A percentile compares a stretch with the other conserved stretches of the same genome.
phyloP scores from a whole-genome alignment of 75 land plant species.

The Gnetum montanum region DNA sequence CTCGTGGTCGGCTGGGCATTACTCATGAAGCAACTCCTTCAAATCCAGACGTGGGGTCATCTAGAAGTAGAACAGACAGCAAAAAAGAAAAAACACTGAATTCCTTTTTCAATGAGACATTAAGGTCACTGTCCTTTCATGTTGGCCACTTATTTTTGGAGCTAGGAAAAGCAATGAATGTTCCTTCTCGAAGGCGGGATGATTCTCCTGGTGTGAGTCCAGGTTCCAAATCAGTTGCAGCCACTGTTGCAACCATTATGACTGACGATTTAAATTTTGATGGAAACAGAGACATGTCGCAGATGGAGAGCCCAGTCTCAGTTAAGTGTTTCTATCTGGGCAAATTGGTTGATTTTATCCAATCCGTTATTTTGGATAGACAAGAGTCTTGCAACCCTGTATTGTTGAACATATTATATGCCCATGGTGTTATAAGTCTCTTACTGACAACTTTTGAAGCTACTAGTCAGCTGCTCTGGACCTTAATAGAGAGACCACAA shows the following conservation, averaged over 20 bases:
- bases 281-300: slow-evolving; percentile 38
- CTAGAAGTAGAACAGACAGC: slow-evolving; percentile 23
- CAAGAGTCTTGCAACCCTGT: slow-evolving; percentile 88
- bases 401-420: slow-evolving; percentile 69
- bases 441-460: slow-evolving; percentile 87
- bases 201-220: slow-evolving; percentile 55
- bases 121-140: slow-evolving; percentile 66
- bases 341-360: slow-evolving; percentile 83
- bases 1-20: slow-evolving; percentile 16
- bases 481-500: slow-evolving; percentile 44
- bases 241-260: slow-evolving; percentile 55
- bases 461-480: slow-evolving; percentile 80
- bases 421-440: slow-evolving; percentile 68
- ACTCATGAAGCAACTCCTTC: slow-evolving; percentile 19
- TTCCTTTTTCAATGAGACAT: slow-evolving; percentile 72
- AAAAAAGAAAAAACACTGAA: slow-evolving; percentile 71
- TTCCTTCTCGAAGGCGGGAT: slow-evolving; percentile 87
- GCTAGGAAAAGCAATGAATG: slow-evolving; percentile 76
- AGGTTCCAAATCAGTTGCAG: slow-evolving; percentile 64
- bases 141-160: slow-evolving; percentile 84
- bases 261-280: slow-evolving; percentile 67
- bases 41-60: slow-evolving; percentile 27
- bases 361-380: slow-evolving; percentile 60
- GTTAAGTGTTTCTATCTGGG: slow-evolving; percentile 92
- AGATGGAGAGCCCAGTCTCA: slow-evolving; percentile 51